Conservation (phyloP, 495 filamentous ascomycete species). For the Penicillium taxi region DNA sequence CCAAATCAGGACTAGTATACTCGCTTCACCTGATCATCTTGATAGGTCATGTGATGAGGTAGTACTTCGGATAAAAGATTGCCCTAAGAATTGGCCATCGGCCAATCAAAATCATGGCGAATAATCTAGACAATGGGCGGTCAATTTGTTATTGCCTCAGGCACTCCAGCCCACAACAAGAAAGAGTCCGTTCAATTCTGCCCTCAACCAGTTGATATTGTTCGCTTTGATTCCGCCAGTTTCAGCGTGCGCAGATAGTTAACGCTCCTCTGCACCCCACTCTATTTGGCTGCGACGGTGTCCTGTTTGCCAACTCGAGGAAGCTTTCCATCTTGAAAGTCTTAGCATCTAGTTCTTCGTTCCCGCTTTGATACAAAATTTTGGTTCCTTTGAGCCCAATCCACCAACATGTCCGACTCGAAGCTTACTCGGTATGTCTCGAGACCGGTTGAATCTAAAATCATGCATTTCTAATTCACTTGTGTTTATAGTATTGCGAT, state of each 20-base stretch:
- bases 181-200: slow-evolving; percentile 19
- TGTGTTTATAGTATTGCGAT: slow-evolving; percentile 74
- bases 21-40: slow-evolving; percentile 14
- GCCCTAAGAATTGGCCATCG: background rate
- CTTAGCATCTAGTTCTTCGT: slow-evolving; percentile 9
- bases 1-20: slow-evolving; percentile 20
- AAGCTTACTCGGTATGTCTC: slow-evolving; percentile 67
- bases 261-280: slow-evolving; percentile 16
- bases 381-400: slow-evolving; percentile 19
- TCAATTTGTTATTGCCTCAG: slow-evolving; percentile 18
- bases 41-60: slow-evolving; percentile 16
- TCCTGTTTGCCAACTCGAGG: slow-evolving; percentile 11
- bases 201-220: slow-evolving; percentile 16
- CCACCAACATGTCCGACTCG: slow-evolving; percentile 65
- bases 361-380: slow-evolving; percentile 10
- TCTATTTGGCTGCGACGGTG: slow-evolving; percentile 8
- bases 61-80: background rate
- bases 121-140: slow-evolving; percentile 28
- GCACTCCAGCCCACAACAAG: slow-evolving; percentile 22
- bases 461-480: slow-evolving; percentile 10
- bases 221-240: slow-evolving; percentile 7
- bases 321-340: slow-evolving; percentile 1
- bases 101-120: slow-evolving; percentile 19
- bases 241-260: slow-evolving; percentile 20
- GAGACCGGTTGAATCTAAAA: background rate